Conservation (phyloP, 2,329 filamentous ascomycete genomes). For the Colletotrichum filicis region DNA sequence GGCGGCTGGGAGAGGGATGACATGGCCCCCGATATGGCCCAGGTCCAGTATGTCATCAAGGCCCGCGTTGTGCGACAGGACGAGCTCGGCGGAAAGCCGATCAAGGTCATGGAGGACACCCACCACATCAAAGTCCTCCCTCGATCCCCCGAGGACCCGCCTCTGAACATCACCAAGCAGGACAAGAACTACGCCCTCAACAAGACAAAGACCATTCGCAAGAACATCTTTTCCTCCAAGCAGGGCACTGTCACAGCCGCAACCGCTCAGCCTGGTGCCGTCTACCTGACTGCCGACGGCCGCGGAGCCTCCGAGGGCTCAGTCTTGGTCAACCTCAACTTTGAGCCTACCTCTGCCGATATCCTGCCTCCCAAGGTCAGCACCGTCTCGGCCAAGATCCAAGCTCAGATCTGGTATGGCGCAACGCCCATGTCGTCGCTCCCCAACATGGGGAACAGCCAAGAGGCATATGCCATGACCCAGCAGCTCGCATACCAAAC, state of each 20-base stretch:
- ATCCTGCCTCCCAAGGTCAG: slow-evolving; percentile 59
- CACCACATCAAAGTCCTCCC: slow-evolving; percentile 65
- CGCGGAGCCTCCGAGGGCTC: slow-evolving; percentile 53
- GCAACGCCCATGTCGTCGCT: slow-evolving; percentile 55
- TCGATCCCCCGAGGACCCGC: slow-evolving; percentile 59
- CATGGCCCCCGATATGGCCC: slow-evolving; percentile 64
- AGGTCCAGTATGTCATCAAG: slow-evolving; percentile 63
- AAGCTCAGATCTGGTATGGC: slow-evolving; percentile 64
- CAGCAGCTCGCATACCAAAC: slow-evolving; percentile 58
- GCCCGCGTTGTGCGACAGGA: slow-evolving; percentile 54
- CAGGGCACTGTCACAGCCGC: slow-evolving; percentile 59
- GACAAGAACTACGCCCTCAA: slow-evolving; percentile 62
- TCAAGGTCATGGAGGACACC: slow-evolving; percentile 52
- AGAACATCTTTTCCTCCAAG: slow-evolving; percentile 63
- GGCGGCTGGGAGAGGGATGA: slow-evolving; percentile 65
- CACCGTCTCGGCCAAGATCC: slow-evolving; percentile 60
- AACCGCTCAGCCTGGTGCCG: slow-evolving; percentile 57
- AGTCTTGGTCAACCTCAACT: slow-evolving; percentile 58
- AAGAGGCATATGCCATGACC: slow-evolving; percentile 44
- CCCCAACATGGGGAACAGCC: slow-evolving; percentile 62
- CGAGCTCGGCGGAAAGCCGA: slow-evolving; percentile 38
- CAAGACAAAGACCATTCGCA: slow-evolving; percentile 64
- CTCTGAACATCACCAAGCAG: slow-evolving; percentile 58
- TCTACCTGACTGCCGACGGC: slow-evolving; percentile 63
- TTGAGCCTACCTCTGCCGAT: slow-evolving; percentile 56